These are phyloP conservation scores for Lasiodiplodia citricola DNA, from an alignment of 2,329 filamentous ascomycete genomes.

Conservation along the genomic window DNA sequence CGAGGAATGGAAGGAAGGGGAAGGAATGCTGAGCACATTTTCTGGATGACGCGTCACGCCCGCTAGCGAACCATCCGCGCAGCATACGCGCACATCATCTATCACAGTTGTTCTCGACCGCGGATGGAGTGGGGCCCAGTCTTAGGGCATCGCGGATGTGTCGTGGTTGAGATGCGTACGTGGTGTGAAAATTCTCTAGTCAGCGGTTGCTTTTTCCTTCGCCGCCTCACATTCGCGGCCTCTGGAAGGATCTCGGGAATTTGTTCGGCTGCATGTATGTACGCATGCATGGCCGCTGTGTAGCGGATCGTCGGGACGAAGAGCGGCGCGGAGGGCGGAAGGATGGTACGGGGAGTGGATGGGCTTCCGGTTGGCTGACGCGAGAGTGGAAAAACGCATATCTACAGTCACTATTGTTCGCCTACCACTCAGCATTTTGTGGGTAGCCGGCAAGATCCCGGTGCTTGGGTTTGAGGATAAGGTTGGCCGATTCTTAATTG, in stretches of 20 bases:
- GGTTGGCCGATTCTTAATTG: background rate
- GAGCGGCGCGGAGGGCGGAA: slow-evolving; percentile 2
- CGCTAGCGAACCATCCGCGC: background rate
- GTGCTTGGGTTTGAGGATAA: background rate
- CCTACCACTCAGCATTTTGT: background rate
- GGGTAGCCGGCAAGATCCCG: background rate
- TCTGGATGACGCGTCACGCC: slow-evolving; percentile 15
- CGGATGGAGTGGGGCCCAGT: background rate
- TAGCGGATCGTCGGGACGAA: slow-evolving; percentile 16
- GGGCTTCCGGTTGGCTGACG: slow-evolving; percentile 17
- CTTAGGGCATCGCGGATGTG: background rate
- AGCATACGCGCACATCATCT: background rate
- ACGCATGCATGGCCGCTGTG: background rate
- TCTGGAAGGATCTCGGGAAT: background rate
- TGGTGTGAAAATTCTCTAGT: background rate
- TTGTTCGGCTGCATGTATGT: background rate
- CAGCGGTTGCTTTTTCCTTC: background rate
- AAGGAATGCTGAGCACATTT: slow-evolving; percentile 12
- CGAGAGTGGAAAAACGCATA: background rate
- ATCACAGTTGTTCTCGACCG: background rate
- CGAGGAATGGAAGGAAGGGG: background rate
- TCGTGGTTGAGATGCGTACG: background rate
- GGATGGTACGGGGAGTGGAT: slow-evolving; percentile 3
- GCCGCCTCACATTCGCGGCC: background rate
- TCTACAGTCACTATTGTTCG: background rate